Evolutionary conservation across 2,329 filamentous ascomycete genomes (phyloP).

Genomic region (Botrytis porri): DNA sequence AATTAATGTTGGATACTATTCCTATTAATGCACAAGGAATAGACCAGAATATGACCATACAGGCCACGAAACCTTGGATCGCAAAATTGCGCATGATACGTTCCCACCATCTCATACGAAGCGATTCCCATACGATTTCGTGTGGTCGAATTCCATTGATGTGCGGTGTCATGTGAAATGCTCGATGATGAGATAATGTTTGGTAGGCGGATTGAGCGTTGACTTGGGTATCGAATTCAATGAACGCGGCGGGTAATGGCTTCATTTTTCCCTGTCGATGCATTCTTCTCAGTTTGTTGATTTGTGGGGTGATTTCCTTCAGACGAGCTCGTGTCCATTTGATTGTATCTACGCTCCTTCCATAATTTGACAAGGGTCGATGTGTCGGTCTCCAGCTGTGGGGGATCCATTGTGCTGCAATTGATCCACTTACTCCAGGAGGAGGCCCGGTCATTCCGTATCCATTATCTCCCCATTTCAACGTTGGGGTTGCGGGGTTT

Average conservation of each 20-base stretch:
- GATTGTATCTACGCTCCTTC: conserved; percentile 40
- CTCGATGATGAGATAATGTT: conserved; percentile 60
- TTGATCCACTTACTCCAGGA: conserved; percentile 39
- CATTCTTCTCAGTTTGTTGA: conserved; percentile 36
- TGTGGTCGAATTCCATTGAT: conserved; percentile 59
- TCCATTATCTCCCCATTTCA: conserved; percentile 21
- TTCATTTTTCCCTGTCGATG: conserved; percentile 49
- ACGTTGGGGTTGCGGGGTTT: neutral
- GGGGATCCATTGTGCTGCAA: conserved; percentile 40
- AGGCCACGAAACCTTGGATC: conserved; percentile 51
- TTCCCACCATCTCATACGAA: conserved; percentile 62
- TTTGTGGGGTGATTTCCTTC: conserved; percentile 36
- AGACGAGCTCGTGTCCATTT: conserved; percentile 39
- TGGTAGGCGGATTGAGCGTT: conserved; percentile 65
- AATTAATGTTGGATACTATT: conserved; percentile 61
- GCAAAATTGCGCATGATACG: conserved; percentile 53
- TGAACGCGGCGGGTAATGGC: conserved; percentile 59
- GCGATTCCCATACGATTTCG: conserved; percentile 65
- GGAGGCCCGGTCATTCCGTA: conserved; percentile 28
- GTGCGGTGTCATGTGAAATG: conserved; percentile 61
- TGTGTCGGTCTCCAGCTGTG: conserved; percentile 36
- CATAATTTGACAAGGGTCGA: conserved; percentile 40
- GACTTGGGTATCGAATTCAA: conserved; percentile 60
- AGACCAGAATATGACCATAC: conserved; percentile 65
- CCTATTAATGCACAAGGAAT: conserved; percentile 65